phyloP scores from a whole-genome alignment of 139 green algal genomes.

The Spirogloea muscicola region DNA sequence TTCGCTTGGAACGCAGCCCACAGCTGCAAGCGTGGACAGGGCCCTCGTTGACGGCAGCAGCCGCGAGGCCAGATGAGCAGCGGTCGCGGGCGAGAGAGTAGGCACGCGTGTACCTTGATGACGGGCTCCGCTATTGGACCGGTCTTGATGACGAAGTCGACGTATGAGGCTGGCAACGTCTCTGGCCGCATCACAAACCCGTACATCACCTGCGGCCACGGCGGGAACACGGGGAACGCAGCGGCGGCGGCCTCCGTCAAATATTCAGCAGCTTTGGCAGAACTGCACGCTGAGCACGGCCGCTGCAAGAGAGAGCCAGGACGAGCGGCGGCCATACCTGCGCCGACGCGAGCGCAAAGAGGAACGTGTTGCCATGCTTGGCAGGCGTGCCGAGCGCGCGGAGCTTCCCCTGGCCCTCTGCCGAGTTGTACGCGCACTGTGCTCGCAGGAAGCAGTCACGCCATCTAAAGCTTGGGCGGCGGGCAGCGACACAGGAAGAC shows the following conservation, averaged over 20 bases:
- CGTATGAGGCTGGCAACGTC: conserved; percentile 51
- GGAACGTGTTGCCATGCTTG: conserved; percentile 41
- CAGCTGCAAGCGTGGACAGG: not conserved
- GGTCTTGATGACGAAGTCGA: conserved; percentile 52
- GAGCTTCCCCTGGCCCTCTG: conserved; percentile 38
- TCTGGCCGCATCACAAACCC: conserved; percentile 50
- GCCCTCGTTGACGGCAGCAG: no score
- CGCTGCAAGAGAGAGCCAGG: no score
- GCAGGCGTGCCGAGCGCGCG: conserved; percentile 4
- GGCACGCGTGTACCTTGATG: conserved; percentile 36
- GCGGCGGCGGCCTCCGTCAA: no score
- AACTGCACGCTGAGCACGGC: not conserved
- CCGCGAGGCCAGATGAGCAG: not conserved
- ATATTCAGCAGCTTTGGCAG: not conserved
- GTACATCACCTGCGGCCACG: conserved; percentile 46
- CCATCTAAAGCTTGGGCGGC: not conserved
- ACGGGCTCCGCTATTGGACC: conserved; percentile 44
- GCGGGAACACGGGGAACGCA: no score
- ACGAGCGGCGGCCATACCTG: no score
- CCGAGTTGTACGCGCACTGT: conserved; percentile 50
- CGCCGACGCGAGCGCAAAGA: conserved; percentile 40
- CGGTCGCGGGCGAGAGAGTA: not conserved
- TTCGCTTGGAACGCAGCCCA: not conserved
- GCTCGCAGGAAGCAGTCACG: not conserved
- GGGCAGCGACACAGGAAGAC: not conserved